phyloP scores from a whole-genome alignment of 805 yeast genomes.

The Metschnikowia kofuensis region DNA sequence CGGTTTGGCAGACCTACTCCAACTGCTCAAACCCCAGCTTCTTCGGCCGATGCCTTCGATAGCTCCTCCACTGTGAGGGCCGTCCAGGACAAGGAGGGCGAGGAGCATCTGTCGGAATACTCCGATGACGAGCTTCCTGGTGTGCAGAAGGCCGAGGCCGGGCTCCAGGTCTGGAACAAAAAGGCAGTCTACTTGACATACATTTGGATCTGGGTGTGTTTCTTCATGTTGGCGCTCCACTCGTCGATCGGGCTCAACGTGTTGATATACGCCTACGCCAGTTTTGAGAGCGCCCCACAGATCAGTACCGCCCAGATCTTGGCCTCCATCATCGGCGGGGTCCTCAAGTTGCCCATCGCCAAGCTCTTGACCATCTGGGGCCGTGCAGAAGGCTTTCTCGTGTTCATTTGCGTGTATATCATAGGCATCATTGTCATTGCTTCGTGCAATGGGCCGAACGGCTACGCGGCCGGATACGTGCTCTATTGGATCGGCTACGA shows the following conservation, averaged over 20 bases:
- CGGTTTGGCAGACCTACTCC: too few relatives aligned
- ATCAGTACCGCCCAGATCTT: conserved; percentile 26
- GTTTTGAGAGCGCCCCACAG: conserved; percentile 26
- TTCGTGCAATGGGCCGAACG: conserved; percentile 22
- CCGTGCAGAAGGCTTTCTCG: conserved; percentile 26
- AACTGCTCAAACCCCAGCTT: too few relatives aligned
- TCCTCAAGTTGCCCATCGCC: conserved; percentile 27
- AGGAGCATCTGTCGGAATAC: neutral
- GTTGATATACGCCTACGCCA: conserved; percentile 19
- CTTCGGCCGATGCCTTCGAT: neutral
- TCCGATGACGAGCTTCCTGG: conserved; percentile 22
- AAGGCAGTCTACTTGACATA: conserved; percentile 23
- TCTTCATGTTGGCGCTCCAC: conserved; percentile 32
- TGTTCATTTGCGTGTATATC: conserved; percentile 19
- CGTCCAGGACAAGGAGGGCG: neutral
- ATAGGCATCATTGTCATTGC: conserved; percentile 27
- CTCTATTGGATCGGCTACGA: conserved; percentile 28
- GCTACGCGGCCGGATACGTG: conserved; percentile 29
- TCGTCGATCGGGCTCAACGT: conserved; percentile 22
- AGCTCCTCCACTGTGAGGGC: neutral
- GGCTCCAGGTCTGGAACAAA: conserved; percentile 28
- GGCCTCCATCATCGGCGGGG: conserved; percentile 30
- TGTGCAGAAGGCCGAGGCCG: conserved; percentile 28
- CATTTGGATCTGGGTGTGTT: conserved; percentile 33
- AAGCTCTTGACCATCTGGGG: conserved; percentile 25